A percentile compares a stretch with the other conserved stretches of the same genome.
Conservation (phyloP, 805 yeast species). For the Wickerhamomyces ciferrii region DNA sequence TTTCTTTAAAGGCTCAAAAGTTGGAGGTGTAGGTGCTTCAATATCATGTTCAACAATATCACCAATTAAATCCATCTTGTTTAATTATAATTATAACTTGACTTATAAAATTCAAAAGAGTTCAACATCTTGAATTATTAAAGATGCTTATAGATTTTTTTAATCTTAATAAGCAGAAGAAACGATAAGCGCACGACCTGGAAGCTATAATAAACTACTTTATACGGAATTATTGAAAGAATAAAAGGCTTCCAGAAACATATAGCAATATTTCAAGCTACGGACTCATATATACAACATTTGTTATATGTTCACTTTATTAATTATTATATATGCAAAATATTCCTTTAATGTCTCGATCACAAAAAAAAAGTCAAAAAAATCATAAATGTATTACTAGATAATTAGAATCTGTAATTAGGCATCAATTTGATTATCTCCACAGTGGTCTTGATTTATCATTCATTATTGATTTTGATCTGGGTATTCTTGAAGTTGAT, state of each 20-base stretch:
- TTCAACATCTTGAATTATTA: background rate
- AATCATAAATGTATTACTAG: slow-evolving; percentile 89
- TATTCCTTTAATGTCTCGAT: background rate
- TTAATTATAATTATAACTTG: background rate
- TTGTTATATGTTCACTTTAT: too few relatives aligned
- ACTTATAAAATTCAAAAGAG: background rate
- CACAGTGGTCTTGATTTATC: slow-evolving; percentile 12
- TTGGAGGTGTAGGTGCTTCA: slow-evolving; percentile 95
- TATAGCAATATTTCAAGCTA: too few relatives aligned
- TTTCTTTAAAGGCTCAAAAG: slow-evolving; percentile 65
- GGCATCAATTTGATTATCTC: slow-evolving; percentile 8
- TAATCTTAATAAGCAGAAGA: background rate
- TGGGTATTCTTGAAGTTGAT: slow-evolving; percentile 3
- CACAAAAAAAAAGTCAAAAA: slow-evolving; percentile 31
- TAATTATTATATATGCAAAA: too few relatives aligned
- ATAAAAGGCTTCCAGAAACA: too few relatives aligned
- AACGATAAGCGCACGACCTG: background rate
- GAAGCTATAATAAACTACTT: background rate
- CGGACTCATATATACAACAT: too few relatives aligned
- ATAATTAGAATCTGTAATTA: too few relatives aligned
- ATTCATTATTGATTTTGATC: slow-evolving; percentile 6
- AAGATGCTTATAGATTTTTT: background rate
- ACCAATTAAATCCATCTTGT: slow-evolving; percentile 82
- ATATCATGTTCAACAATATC: slow-evolving; percentile 88
- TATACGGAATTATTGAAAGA: slow-evolving; percentile 42